A percentile compares a stretch with the other conserved stretches of the same genome.
These are phyloP conservation scores for Tuber indicum DNA, from an alignment of 495 filamentous ascomycete species.

Conservation along the genomic window DNA sequence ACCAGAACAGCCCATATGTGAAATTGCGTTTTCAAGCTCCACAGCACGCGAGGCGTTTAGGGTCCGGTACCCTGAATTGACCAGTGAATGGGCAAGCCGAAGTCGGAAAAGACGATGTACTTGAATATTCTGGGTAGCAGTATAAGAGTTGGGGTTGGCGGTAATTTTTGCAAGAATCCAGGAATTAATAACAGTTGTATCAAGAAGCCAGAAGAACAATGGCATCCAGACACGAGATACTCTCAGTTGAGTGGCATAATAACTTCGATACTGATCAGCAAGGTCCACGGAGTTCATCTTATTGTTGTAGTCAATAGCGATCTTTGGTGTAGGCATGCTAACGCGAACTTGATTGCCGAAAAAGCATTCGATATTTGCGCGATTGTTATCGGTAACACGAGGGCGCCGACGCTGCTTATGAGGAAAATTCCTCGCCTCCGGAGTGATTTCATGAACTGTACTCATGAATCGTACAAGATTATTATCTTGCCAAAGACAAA, in stretches of 20 bases:
- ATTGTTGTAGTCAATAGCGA: conserved; percentile 3
- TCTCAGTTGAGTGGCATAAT: conserved; percentile 27
- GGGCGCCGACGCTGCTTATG: not conserved
- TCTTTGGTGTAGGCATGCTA: not conserved
- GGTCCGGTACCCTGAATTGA: not conserved
- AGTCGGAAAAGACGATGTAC: too few relatives aligned
- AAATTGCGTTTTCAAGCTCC: too few relatives aligned
- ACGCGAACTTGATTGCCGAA: not conserved
- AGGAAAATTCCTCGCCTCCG: not conserved
- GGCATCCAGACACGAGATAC: conserved; percentile 26
- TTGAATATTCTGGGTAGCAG: too few relatives aligned
- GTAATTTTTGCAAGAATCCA: too few relatives aligned
- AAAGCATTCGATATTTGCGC: not conserved
- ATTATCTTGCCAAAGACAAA: not conserved
- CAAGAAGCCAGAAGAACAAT: too few relatives aligned
- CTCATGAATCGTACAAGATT: not conserved
- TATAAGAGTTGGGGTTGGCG: too few relatives aligned
- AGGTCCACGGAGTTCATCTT: conserved; percentile 38
- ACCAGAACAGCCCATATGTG: too few relatives aligned
- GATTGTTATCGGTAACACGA: not conserved
- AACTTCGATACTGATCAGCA: conserved; percentile 28
- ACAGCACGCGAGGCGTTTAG: not conserved
- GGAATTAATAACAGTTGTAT: too few relatives aligned
- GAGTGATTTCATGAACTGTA: too few relatives aligned
- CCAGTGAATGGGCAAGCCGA: not conserved